phyloP scores from a whole-genome alignment of 108 stramenopile genomes.

The Licmophora abbreviata region DNA sequence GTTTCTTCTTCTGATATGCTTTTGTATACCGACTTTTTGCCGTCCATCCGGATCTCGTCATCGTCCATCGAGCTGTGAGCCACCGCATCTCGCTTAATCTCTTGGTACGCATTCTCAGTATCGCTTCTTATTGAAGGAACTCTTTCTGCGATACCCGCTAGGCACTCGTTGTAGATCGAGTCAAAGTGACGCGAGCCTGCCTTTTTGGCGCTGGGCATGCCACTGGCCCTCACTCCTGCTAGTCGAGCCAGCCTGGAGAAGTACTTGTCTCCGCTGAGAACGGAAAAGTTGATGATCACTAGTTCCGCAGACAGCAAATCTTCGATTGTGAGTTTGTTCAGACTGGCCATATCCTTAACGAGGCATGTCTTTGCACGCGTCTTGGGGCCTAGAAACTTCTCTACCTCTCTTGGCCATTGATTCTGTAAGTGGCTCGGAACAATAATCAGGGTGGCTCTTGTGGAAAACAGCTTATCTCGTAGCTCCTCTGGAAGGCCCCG shows the following conservation, averaged over 20 bases:
- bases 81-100: constrained; percentile 6
- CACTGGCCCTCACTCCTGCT: constrained; percentile 13
- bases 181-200: constrained; percentile 27
- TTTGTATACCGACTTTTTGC: constrained; percentile 18
- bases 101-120: background rate
- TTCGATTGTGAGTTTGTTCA: constrained; percentile 20
- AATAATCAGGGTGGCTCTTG: constrained; percentile 28
- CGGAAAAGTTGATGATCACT: constrained; percentile 18
- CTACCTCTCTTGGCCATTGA: constrained; percentile 33
- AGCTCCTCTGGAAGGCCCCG: constrained; percentile 5
- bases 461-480: constrained; percentile 7
- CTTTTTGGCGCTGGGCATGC: constrained; percentile 14
- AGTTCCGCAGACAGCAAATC: constrained; percentile 25
- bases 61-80: background rate
- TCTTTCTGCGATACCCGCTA: constrained; percentile 7
- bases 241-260: constrained; percentile 17
- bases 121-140: constrained; percentile 4
- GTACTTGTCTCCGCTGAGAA: constrained; percentile 23
- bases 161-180: constrained; percentile 17
- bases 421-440: constrained; percentile 23
- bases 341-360: constrained; percentile 13
- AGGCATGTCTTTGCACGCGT: constrained; percentile 1
- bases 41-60: constrained; percentile 10
- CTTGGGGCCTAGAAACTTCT: constrained; percentile 24
- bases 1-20: constrained; percentile 5